A percentile compares a stretch with the other conserved stretches of the same genome.
phyloP scores from a whole-genome alignment of 1,139 yeast species.

The Suhomyces coccinellae region DNA sequence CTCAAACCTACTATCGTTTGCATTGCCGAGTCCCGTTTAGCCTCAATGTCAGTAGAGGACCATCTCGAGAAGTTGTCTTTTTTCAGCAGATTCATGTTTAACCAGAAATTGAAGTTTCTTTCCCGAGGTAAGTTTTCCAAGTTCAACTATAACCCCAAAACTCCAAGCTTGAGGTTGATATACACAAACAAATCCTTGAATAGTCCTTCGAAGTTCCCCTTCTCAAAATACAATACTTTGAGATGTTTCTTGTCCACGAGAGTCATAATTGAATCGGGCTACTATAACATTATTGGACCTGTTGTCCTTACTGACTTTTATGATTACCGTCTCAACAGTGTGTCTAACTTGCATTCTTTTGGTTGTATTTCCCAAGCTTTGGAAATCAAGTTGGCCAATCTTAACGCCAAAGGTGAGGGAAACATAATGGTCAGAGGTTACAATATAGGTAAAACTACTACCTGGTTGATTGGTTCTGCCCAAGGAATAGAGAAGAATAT shows the following conservation, averaged over 20 bases:
- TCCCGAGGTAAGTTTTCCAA: slow-evolving; percentile 33
- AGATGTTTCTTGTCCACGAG: slow-evolving; percentile 52
- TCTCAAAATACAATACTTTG: slow-evolving; percentile 39
- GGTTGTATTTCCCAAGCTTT: slow-evolving; percentile 54
- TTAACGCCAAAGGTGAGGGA: slow-evolving; percentile 42
- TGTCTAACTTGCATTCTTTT: slow-evolving; percentile 20
- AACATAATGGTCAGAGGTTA: slow-evolving; percentile 63
- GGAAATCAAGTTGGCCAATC: slow-evolving; percentile 47
- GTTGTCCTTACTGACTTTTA: slow-evolving; percentile 57
- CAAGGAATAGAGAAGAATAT: slow-evolving; percentile 13
- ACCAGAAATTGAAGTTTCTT: slow-evolving; percentile 24
- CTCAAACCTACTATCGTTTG: slow-evolving; percentile 28
- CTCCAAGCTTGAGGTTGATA: slow-evolving; percentile 36
- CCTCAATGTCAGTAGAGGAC: slow-evolving; percentile 7
- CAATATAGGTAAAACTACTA: slow-evolving; percentile 54
- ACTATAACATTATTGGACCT: slow-evolving; percentile 55
- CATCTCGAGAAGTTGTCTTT: slow-evolving; percentile 13
- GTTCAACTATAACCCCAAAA: slow-evolving; percentile 9
- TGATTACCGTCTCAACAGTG: slow-evolving; percentile 53
- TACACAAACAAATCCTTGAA: slow-evolving; percentile 33
- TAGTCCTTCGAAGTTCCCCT: slow-evolving; percentile 19
- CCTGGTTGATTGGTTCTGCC: slow-evolving; percentile 15
- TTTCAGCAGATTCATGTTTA: slow-evolving; percentile 18
- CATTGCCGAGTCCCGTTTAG: slow-evolving; percentile 18
- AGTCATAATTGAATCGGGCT: slow-evolving; percentile 52